Conservation (phyloP, 805 yeast species). For the Wickerhamomyces bovis region DNA sequence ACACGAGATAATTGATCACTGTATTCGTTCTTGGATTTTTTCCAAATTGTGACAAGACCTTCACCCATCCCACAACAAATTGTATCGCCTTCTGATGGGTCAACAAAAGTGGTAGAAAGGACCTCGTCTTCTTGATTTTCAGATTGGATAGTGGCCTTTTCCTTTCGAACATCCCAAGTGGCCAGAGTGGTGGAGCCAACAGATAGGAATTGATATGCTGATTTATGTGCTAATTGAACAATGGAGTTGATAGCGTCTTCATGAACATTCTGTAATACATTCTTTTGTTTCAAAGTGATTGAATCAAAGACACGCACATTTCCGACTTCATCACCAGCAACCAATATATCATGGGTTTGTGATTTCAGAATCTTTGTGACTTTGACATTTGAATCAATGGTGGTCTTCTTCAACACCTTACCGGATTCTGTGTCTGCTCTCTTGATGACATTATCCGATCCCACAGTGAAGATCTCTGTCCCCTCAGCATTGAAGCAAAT, state of each 20-base stretch:
- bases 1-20: slow-evolving; percentile 78
- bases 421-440: slow-evolving; percentile 70
- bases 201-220: slow-evolving; percentile 73
- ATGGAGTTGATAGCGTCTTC: slow-evolving; percentile 76
- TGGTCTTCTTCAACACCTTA: slow-evolving; percentile 56
- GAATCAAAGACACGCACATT: slow-evolving; percentile 58
- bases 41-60: slow-evolving; percentile 87
- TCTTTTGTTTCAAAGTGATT: slow-evolving; percentile 39
- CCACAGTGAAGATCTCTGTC: slow-evolving; percentile 58
- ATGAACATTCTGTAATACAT: slow-evolving; percentile 50
- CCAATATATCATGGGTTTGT: slow-evolving; percentile 33
- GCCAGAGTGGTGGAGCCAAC: slow-evolving; percentile 79
- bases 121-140: slow-evolving; percentile 95
- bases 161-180: slow-evolving; percentile 69
- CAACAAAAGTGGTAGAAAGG: slow-evolving; percentile 66
- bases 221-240: slow-evolving; percentile 60
- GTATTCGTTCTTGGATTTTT: slow-evolving; percentile 57
- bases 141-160: slow-evolving; percentile 41
- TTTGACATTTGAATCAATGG: slow-evolving; percentile 12
- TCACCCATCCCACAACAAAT: slow-evolving; percentile 85
- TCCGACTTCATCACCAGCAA: slow-evolving; percentile 67
- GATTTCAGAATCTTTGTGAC: slow-evolving; percentile 32
- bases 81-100: slow-evolving; percentile 54
- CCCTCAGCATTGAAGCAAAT: slow-evolving; percentile 50
- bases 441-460: slow-evolving; percentile 76